These are phyloP conservation scores for Solanum aculeatissimum DNA, from an alignment of 305 asterid genomes.

Conservation along the genomic window DNA sequence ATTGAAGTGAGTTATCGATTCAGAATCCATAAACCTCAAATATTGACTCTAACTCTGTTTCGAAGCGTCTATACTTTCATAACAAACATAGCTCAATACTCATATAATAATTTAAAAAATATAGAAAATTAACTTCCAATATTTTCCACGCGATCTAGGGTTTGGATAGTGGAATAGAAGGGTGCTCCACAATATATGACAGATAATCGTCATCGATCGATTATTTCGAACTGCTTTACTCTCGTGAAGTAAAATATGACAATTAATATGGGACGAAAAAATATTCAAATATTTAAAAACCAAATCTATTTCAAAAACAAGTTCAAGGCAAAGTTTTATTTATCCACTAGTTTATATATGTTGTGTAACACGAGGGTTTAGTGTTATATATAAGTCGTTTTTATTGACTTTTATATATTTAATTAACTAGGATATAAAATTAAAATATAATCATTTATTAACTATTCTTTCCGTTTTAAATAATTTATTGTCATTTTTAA, in stretches of 20 bases:
- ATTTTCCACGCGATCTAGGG: neutral
- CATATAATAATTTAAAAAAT: neutral
- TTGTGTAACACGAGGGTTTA: neutral
- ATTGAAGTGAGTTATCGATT: neutral
- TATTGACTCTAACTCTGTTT: neutral
- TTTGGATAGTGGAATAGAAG: neutral
- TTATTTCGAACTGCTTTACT: neutral
- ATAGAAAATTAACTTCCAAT: neutral
- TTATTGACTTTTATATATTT: neutral
- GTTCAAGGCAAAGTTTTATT: neutral
- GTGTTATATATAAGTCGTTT: neutral
- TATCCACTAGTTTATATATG: neutral
- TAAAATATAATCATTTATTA: neutral
- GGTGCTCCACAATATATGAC: neutral
- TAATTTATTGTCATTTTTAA: neutral
- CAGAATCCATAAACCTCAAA: neutral
- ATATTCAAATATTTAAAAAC: neutral
- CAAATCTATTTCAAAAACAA: neutral
- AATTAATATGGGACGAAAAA: neutral
- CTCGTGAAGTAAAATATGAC: neutral
- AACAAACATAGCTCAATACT: neutral
- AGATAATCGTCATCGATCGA: neutral
- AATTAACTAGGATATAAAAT: neutral
- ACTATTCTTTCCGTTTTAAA: neutral
- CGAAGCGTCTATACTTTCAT: neutral